Percentiles rank a stretch among this genome's conserved stretches.
Evolutionary conservation across 345 rosid genomes (phyloP).

Genomic region (Triadica sebifera): DNA sequence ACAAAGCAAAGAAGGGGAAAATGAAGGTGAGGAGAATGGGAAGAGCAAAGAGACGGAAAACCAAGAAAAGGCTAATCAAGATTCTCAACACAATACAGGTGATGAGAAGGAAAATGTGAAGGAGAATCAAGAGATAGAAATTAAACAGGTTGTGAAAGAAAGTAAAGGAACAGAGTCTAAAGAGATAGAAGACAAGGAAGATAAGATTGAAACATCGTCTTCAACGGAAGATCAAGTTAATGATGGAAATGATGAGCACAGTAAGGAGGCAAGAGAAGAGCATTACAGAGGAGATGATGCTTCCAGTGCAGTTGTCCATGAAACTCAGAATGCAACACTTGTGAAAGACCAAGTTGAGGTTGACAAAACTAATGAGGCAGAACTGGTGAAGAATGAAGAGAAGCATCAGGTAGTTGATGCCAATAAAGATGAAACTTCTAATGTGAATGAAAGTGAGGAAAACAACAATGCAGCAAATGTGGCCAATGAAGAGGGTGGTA

Average conservation of each 20-base stretch:
- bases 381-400: conserved; percentile 34
- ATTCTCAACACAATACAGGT: background rate
- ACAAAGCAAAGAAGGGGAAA: background rate
- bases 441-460: conserved; percentile 30
- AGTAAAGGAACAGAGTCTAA: conserved; percentile 5
- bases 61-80: conserved; percentile 7
- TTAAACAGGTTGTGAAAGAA: conserved; percentile 24
- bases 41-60: conserved; percentile 15
- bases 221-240: conserved; percentile 35
- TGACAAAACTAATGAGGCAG: conserved; percentile 27
- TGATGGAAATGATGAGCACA: conserved; percentile 42
- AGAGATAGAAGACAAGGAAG: conserved; percentile 14
- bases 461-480: conserved; percentile 23
- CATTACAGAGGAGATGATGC: conserved; percentile 83
- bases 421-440: conserved; percentile 36
- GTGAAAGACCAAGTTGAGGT: conserved; percentile 35
- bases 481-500: conserved; percentile 23
- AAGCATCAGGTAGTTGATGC: conserved; percentile 27
- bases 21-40: conserved; percentile 8
- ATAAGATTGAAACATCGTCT: conserved; percentile 28
- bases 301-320: conserved; percentile 66
- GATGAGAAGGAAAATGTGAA: conserved; percentile 12
- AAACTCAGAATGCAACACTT: conserved; percentile 30
- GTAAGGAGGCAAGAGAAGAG: conserved; percentile 67
- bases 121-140: conserved; percentile 6